Base-by-base conservation (phyloP, 257 asterid species). In the Nicotiana tomentosiformis region DNA sequence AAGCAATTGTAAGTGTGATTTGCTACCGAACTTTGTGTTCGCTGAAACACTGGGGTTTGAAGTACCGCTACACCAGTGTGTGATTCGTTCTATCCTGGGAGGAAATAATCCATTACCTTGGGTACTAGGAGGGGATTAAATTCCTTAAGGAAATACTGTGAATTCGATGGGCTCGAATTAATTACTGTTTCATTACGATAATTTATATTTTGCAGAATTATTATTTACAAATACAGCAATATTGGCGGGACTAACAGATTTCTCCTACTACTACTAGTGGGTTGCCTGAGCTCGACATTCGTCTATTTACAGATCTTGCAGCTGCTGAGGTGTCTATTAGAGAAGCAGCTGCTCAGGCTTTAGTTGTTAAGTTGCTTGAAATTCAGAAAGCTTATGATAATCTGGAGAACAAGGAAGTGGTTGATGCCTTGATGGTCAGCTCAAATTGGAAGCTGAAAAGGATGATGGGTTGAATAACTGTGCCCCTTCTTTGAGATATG, bases 401-500 rank as follows among this genome's bases (percentile, higher is more conserved):
- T 87, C 85, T 93, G 30, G 96, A 93, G 87, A 88, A 93, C 81
- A 93, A 90, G 92, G 94, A 88, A 70, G 89, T 77, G 78, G 94
- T 20, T 20, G 23, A 20, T 20, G 23, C 23, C 23, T 92, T 57
- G 97, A 93, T 85, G 97, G 87, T 83, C 82, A 85, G 49, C 69
- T 93, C 53, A 95, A 88, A 66, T 88, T 94, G 86, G 99, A 94
- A 89, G 98, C 99, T 2, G 94, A 91, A 81, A 93, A 93, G 89
- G 95, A 89, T 65, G 98, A 94, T 85, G 97, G 97, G 33, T 88
- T 95, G 91, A 86, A 93, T 85, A 87, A 89, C 81, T 93, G 96
- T 87, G 98, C 98, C 29, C 97, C 98, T 6, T 90, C 95, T 26
- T 62, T 94, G 88, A 87, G 98, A 84, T 94, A 94, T 87, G 98